A percentile compares a stretch with the other conserved stretches of the same genome.
Evolutionary conservation across 495 filamentous ascomycete genomes (phyloP).

Genomic region (Viridothelium virens): DNA sequence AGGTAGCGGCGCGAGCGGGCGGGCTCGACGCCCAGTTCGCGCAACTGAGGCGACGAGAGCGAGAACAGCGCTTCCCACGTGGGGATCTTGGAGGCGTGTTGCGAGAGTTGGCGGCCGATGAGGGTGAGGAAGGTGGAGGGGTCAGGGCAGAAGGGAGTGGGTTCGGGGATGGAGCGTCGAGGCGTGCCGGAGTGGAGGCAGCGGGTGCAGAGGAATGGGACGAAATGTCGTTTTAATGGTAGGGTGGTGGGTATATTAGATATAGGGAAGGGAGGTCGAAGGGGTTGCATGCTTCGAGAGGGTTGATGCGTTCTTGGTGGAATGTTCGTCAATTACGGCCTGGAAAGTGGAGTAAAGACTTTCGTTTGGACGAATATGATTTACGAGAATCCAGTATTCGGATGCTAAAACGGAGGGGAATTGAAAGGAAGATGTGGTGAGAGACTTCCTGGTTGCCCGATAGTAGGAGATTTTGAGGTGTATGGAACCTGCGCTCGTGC

Average conservation of each 20-base stretch:
- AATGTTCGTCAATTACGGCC: neutral
- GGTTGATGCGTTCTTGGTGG: neutral
- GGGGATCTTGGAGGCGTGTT: conserved; percentile 73
- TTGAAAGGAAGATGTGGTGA: neutral
- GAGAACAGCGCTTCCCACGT: conserved; percentile 85
- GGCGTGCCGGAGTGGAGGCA: conserved; percentile 29
- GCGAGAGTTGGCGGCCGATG: conserved; percentile 77
- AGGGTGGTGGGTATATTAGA: neutral
- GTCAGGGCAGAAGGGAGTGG: conserved; percentile 82
- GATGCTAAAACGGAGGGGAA: neutral
- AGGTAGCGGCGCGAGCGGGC: conserved; percentile 75
- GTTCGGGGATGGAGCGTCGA: conserved; percentile 50
- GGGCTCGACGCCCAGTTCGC: conserved; percentile 77
- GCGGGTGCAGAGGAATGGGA: conserved; percentile 14
- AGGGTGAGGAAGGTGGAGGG: conserved; percentile 78
- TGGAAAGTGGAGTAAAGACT: neutral
- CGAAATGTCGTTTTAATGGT: conserved; percentile 22
- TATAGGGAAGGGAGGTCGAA: neutral
- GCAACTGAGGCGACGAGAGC: conserved; percentile 64
- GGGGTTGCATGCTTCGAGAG: neutral
- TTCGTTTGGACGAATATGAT: neutral
- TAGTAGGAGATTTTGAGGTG: neutral
- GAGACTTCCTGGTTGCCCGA: neutral
- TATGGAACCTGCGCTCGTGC: neutral
- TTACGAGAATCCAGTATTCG: neutral